Percentiles rank a stretch among this genome's conserved stretches.
phyloP scores from a whole-genome alignment of 495 filamentous ascomycete species.

The Poronia punctata region DNA sequence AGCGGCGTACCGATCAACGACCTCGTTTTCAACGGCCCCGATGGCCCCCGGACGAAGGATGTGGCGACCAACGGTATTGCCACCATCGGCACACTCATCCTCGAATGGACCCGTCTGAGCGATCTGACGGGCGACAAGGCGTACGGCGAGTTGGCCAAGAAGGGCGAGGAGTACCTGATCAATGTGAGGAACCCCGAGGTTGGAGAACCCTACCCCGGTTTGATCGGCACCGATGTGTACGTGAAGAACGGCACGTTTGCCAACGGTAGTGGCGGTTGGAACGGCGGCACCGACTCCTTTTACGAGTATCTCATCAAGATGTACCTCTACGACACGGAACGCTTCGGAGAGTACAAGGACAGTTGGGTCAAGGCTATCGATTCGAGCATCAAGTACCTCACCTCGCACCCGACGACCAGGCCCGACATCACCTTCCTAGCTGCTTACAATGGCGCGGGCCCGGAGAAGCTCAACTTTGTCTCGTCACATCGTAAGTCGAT shows the following conservation, averaged over 20 bases:
- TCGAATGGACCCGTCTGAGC: conserved; percentile 80
- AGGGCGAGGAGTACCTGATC: conserved; percentile 66
- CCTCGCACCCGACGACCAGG: conserved; percentile 60
- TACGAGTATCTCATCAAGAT: conserved; percentile 96
- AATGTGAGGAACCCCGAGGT: conserved; percentile 50
- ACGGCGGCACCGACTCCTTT: conserved; percentile 72
- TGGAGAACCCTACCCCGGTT: conserved; percentile 68
- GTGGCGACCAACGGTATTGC: conserved; percentile 59
- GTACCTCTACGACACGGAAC: conserved; percentile 70
- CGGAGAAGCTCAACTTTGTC: conserved; percentile 34
- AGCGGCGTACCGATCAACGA: conserved; percentile 72
- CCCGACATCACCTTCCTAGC: conserved; percentile 73
- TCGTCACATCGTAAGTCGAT: conserved; percentile 49
- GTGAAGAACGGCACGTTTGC: conserved; percentile 58
- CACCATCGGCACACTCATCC: conserved; percentile 63
- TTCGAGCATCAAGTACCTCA: conserved; percentile 64
- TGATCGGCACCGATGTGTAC: conserved; percentile 64
- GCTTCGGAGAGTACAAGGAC: conserved; percentile 58
- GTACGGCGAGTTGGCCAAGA: conserved; percentile 62
- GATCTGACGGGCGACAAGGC: conserved; percentile 63
- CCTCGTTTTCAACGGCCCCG: conserved; percentile 48
- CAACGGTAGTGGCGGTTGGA: conserved; percentile 68
- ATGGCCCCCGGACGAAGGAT: conserved; percentile 36
- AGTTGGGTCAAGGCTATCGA: conserved; percentile 75
- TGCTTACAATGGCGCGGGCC: conserved; percentile 43